phyloP scores from a whole-genome alignment of 2,329 filamentous ascomycete species.

The Exophiala spinifera region DNA sequence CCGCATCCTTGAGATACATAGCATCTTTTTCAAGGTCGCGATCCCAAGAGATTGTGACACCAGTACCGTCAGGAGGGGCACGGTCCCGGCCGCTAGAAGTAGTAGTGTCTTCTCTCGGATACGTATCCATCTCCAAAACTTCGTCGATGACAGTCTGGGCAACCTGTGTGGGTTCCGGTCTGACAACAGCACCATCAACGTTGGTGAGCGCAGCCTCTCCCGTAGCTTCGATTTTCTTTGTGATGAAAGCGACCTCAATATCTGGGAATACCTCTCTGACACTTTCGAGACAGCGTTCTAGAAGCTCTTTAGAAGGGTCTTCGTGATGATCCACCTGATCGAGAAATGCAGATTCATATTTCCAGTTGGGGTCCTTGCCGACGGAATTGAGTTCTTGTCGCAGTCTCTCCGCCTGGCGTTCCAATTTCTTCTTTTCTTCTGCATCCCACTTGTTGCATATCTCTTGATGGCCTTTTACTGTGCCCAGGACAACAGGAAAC shows the following conservation, averaged over 20 bases:
- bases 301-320: not conserved
- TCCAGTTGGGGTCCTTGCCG: conserved; percentile 3
- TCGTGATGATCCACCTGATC: conserved; percentile 6
- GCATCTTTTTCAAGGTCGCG: conserved; percentile 16
- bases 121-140: conserved; percentile 39
- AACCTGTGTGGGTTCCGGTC: not conserved
- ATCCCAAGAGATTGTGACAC: conserved; percentile 34
- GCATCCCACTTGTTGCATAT: conserved; percentile 26
- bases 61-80: conserved; percentile 35
- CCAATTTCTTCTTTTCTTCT: conserved; percentile 4
- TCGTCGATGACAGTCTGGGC: conserved; percentile 41
- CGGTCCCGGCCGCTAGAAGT: conserved; percentile 34
- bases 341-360: conserved; percentile 8
- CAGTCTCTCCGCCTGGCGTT: conserved; percentile 9
- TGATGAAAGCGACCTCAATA: conserved; percentile 44
- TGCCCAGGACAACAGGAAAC: conserved; percentile 26
- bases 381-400: not conserved
- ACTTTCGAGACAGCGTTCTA: conserved; percentile 32
- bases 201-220: conserved; percentile 32
- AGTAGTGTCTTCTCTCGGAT: conserved; percentile 41
- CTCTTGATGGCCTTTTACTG: conserved; percentile 21
- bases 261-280: conserved; percentile 48
- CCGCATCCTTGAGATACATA: conserved; percentile 25
- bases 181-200: conserved; percentile 1
- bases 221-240: conserved; percentile 14